These are phyloP conservation scores for Blastocystis sp. DNA, from an alignment of 352 stramenopile genomes.

Conservation along the genomic window DNA sequence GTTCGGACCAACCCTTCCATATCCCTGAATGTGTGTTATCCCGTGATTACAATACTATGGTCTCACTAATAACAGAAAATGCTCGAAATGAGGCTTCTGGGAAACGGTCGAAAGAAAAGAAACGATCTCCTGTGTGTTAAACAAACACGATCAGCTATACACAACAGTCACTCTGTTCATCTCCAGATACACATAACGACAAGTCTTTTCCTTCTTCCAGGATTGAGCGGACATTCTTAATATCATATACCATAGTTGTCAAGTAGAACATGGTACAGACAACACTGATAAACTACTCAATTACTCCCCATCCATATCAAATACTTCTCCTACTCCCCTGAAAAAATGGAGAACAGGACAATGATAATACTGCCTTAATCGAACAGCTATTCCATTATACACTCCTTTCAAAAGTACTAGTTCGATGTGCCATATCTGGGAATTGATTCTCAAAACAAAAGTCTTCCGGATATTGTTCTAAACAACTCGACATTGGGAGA, in stretches of 20 bases:
- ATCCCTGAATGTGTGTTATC: background rate
- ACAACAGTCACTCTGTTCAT: too few relatives aligned
- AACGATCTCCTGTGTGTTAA: too few relatives aligned
- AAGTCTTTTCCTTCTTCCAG: too few relatives aligned
- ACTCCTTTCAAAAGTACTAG: background rate
- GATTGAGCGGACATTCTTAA: background rate
- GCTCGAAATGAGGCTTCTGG: too few relatives aligned
- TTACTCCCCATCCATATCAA: background rate
- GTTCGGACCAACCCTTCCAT: background rate
- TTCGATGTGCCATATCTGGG: background rate
- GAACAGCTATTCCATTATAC: background rate
- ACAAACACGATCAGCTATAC: too few relatives aligned
- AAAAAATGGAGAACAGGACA: background rate
- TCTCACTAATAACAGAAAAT: too few relatives aligned
- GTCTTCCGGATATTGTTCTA: background rate
- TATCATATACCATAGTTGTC: conserved; percentile 9
- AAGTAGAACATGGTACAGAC: conserved; percentile 11
- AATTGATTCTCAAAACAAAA: background rate
- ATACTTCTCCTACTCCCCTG: background rate
- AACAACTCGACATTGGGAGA: background rate
- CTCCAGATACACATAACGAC: too few relatives aligned
- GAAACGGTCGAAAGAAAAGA: too few relatives aligned
- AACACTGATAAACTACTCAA: background rate
- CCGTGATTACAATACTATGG: too few relatives aligned
- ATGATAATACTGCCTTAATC: background rate